Base-by-base conservation (phyloP, 176 grass and related monocot species). In the Carex parvula region DNA sequence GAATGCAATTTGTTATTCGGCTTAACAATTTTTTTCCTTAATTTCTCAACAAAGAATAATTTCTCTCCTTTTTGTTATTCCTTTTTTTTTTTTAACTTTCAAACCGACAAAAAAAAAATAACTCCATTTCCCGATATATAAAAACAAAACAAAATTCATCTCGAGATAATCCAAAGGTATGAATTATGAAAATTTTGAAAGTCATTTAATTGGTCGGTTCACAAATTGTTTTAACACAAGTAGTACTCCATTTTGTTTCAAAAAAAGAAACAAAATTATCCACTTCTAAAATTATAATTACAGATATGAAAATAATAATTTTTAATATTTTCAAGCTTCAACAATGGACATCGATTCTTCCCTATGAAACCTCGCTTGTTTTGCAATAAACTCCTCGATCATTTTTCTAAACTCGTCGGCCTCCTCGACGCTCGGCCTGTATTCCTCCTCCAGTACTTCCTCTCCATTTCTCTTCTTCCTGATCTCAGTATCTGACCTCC, bases 361-460 rank as follows among this genome's bases (percentile, higher is more conserved):
- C 56, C 87, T 88, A 48, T 92, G 97, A 87, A 99, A 96, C 22
- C 81, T 53, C 0, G 88, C 90, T 80, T 99, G 93, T 90, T 87
- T 88, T 8, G 89, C 91, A 84, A 99, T 96, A 87, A 99, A 99
- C 79, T 85, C 91, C 88, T 96, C 97, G 10, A 99, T 83, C 22
- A 82, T 93, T 52, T 86, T 87, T 67, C 90, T 82, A 84, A 99
- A 96, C 80, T 94, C 93, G 14, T 85, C 97, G 33, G 85, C 87
- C 81, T 97, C 94, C 20, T 94, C 92, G 37, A 55, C 18, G 0
- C 88, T 90, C 29, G 22, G 48, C 85, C 82, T 63, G 33, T 67
- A 26, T 52, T 67, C 84, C 59, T 82, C 88, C 67, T 85, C 85
- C 64, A 85, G 80, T 12, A 62, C 39, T 66, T 86, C 79, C 56